Evolutionary conservation across 2,329 filamentous ascomycete genomes (phyloP), one percentile per base, ranked within the genome.

Genomic region (Epichloe typhina): DNA sequence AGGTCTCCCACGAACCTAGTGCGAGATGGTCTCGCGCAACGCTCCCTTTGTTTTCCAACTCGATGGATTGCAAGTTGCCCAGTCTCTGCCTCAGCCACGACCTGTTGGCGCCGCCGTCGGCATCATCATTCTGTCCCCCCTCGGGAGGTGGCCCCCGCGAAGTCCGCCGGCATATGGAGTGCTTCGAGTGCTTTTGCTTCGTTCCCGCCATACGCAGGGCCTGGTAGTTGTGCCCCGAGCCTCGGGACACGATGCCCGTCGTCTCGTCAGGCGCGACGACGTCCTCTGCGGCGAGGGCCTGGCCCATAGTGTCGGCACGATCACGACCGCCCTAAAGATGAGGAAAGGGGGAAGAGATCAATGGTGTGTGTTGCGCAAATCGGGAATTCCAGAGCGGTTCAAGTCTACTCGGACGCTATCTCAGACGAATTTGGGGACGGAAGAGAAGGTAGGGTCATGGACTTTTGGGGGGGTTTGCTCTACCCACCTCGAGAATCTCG

Each of bases 11-110:
- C 69, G 48, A 68, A 90, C 86, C 86, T 46, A 93, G 69, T 21
- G 87, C 87, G 50, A 93, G 70, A 69, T 93, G 87, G 66, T 93
- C 87, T 60, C 87, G 73, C 11, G 87, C 87, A 39, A 91, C 86
- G 62, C 83, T 88, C 39, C 87, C 87, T 66, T 88, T 91, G 62
- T 93, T 93, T 66, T 93, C 87, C 53, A 93, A 67, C 70, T 91
- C 86, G 48, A 93, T 75, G 5, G 77, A 79, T 59, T 71, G 73
- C 49, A 83, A 74, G 52, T 71, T 66, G 7, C 63, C 67, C 23
- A 73, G 57, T 39, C 78, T 63, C 35, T 62, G 61, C 58, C 69
- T 69, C 74, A 76, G 81, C 76, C 82, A 81, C 41, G 57, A 54
- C 53, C 21, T 60, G 6, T 53, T 52, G 35, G 59, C 53, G 6